A percentile compares a stretch with the other conserved stretches of the same genome.
Evolutionary conservation across 208 protist species (phyloP).

Genomic region (Acanthamoeba sp.): DNA sequence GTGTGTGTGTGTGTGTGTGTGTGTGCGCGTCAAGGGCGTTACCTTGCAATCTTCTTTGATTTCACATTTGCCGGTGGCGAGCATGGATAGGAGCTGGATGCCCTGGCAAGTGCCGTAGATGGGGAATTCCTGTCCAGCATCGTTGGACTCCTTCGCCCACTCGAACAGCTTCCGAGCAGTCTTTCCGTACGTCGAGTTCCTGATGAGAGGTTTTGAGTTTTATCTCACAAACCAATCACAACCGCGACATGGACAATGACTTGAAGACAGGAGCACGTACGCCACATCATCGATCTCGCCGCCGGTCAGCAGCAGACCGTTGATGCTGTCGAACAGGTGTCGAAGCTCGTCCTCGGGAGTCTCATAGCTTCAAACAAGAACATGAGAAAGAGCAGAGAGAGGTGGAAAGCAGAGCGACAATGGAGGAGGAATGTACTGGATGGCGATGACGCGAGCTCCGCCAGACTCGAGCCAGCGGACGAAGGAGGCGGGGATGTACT

Average conservation of each 20-base stretch:
- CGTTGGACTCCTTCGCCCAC: conserved; percentile 73
- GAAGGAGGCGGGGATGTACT: conserved; percentile 85
- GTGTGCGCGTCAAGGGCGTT: too few species aligned
- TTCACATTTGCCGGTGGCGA: not conserved
- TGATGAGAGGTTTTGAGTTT: too few species aligned
- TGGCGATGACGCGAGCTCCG: conserved; percentile 84
- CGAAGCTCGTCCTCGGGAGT: conserved; percentile 2
- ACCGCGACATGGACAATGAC: not conserved
- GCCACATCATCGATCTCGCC: conserved; percentile 66
- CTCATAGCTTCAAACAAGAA: conserved; percentile 74
- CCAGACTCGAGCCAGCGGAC: conserved; percentile 85
- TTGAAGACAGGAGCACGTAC: not conserved
- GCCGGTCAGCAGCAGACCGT: conserved; percentile 86
- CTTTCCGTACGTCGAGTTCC: conserved; percentile 54
- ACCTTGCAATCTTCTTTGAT: not conserved
- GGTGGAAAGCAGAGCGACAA: not conserved
- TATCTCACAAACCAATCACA: not conserved
- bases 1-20: too few species aligned
- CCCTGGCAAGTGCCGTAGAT: conserved; percentile 88
- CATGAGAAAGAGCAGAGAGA: not conserved
- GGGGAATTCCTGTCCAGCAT: conserved; percentile 85
- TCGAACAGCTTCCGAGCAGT: conserved; percentile 61
- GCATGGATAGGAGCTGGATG: conserved; percentile 77
- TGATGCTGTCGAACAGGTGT: conserved; percentile 83
- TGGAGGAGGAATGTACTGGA: conserved; percentile 32